Percentiles rank a stretch among this genome's conserved stretches.
Evolutionary conservation across 345 rosid species (phyloP).

Genomic region (Populus pruinosa): DNA sequence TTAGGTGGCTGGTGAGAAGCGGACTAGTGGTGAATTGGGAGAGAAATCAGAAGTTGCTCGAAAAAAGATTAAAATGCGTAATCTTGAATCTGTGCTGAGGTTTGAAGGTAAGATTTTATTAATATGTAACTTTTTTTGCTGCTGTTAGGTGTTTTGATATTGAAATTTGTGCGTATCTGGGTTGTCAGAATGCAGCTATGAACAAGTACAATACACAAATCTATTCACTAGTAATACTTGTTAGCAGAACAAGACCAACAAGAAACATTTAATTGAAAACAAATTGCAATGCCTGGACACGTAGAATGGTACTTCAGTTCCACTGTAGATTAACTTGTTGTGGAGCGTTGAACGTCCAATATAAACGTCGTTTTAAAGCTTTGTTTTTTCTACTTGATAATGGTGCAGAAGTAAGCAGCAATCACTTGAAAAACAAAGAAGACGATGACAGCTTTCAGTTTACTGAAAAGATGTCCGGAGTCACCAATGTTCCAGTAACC

Average conservation of each 20-base stretch:
- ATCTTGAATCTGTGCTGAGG: conserved; percentile 22
- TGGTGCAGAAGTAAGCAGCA: conserved; percentile 9
- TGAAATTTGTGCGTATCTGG: background rate
- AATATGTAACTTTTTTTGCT: background rate
- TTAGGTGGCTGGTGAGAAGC: conserved; percentile 22
- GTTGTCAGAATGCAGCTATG: background rate
- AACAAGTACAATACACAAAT: background rate
- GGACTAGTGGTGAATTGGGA: conserved; percentile 11
- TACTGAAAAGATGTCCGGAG: conserved; percentile 37
- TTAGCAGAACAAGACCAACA: background rate
- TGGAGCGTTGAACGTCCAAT: background rate
- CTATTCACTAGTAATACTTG: background rate
- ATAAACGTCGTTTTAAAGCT: background rate
- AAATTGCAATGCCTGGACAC: background rate
- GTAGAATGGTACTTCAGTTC: background rate
- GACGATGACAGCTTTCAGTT: conserved; percentile 13
- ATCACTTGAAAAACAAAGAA: conserved; percentile 17
- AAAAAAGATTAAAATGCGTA: conserved; percentile 34
- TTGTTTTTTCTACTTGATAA: background rate
- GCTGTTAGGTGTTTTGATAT: background rate
- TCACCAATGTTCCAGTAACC: conserved; percentile 29
- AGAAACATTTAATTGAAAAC: background rate
- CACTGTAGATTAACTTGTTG: background rate
- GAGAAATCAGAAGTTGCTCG: conserved; percentile 13
- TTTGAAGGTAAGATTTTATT: conserved; percentile 31